Evolutionary conservation across 352 stramenopile genomes (phyloP).

Genomic region (Globisporangium cederbergense): DNA sequence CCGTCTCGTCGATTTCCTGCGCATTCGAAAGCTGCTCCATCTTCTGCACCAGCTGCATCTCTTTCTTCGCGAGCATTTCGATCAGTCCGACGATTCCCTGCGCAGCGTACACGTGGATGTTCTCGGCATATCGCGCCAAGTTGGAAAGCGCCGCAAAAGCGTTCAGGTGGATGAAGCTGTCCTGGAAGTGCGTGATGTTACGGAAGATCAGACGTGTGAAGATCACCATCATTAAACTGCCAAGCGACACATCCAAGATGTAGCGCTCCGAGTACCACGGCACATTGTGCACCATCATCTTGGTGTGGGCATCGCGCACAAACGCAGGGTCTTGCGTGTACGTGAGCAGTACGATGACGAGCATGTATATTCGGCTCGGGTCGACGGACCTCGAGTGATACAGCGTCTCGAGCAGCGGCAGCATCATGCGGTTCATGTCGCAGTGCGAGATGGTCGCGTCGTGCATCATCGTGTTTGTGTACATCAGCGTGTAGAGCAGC

Average conservation of each 20-base stretch:
- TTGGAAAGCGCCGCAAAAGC: conserved; percentile 74
- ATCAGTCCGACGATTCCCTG: conserved; percentile 68
- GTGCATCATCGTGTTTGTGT: conserved; percentile 56
- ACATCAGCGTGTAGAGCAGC: conserved; percentile 73
- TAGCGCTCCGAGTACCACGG: conserved; percentile 79
- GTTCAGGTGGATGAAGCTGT: conserved; percentile 77
- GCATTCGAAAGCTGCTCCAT: conserved; percentile 27
- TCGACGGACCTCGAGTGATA: conserved; percentile 64
- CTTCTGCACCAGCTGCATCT: conserved; percentile 48
- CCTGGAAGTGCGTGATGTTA: conserved; percentile 80
- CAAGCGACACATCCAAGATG: conserved; percentile 71
- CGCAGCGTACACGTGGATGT: conserved; percentile 69
- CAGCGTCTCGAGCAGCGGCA: conserved; percentile 71
- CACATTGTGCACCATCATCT: conserved; percentile 53
- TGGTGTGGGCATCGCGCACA: conserved; percentile 57
- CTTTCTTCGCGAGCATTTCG: conserved; percentile 76
- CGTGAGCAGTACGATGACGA: conserved; percentile 66
- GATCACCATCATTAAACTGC: conserved; percentile 74
- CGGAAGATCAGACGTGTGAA: conserved; percentile 71
- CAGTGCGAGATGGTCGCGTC: conserved; percentile 38
- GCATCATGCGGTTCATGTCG: conserved; percentile 45
- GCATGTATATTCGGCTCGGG: conserved; percentile 65
- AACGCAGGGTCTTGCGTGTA: conserved; percentile 64
- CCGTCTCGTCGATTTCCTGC: conserved; percentile 21
- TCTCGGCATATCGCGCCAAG: conserved; percentile 62